Conservation (phyloP, 768 basidiomycete genomes). For the Porphyrellus cyaneotinctus region DNA sequence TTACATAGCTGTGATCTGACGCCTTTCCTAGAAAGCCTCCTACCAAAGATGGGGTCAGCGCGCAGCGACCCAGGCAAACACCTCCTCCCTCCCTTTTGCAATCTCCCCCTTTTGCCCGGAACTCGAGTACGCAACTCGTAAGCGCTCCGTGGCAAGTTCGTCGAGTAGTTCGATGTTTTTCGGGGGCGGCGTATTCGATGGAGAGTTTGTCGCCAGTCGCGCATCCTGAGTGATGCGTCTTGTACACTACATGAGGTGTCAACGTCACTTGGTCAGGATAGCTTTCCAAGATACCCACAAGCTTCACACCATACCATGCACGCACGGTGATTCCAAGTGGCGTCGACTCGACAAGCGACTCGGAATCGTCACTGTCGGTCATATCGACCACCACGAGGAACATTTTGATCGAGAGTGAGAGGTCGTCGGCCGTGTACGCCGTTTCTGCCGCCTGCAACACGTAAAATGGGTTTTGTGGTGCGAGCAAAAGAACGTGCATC, state of each 20-base stretch:
- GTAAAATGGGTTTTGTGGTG: slow-evolving; percentile 84
- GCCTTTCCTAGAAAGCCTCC: neutral
- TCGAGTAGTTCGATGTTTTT: slow-evolving; percentile 57
- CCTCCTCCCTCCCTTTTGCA: slow-evolving; percentile 40
- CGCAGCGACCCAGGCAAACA: slow-evolving; percentile 42
- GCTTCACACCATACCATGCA: slow-evolving; percentile 82
- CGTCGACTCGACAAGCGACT: slow-evolving; percentile 47
- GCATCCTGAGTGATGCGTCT: slow-evolving; percentile 47
- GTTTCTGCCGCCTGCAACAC: slow-evolving; percentile 85
- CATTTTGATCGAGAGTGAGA: slow-evolving; percentile 73
- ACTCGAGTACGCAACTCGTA: slow-evolving; percentile 59
- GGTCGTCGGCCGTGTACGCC: slow-evolving; percentile 73
- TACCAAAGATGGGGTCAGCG: slow-evolving; percentile 8
- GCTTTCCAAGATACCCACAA: slow-evolving; percentile 43
- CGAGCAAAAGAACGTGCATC: slow-evolving; percentile 76
- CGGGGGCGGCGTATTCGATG: slow-evolving; percentile 54
- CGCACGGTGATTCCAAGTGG: slow-evolving; percentile 54
- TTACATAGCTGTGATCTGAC: neutral
- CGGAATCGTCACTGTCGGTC: slow-evolving; percentile 54
- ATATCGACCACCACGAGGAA: slow-evolving; percentile 79
- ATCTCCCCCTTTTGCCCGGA: slow-evolving; percentile 34
- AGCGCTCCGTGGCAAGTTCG: slow-evolving; percentile 67
- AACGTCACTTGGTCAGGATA: neutral
- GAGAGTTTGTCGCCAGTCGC: slow-evolving; percentile 39
- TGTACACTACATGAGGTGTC: slow-evolving; percentile 45